Evolutionary conservation across 2,329 filamentous ascomycete species (phyloP).

Genomic region (Lasiodiplodia hormozganensis): DNA sequence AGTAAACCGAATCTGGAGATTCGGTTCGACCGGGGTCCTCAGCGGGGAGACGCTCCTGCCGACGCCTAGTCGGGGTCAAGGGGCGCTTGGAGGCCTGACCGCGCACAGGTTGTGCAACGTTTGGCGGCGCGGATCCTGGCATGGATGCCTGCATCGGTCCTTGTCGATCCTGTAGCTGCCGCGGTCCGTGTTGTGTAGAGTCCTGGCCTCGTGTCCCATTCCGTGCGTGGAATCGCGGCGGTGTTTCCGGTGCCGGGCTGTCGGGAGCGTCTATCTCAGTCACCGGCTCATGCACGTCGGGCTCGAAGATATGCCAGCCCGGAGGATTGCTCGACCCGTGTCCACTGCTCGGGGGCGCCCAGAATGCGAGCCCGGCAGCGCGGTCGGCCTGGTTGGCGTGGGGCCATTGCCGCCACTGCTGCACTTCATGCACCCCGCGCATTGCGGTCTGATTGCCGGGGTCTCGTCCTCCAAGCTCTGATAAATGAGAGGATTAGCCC

Average conservation of each 20-base stretch:
- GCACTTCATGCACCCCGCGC: slow-evolving; percentile 10
- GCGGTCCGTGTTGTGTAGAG: slow-evolving; percentile 1
- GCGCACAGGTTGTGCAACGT: slow-evolving; percentile 22
- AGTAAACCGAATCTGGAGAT: slow-evolving; percentile 13
- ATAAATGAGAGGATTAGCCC: slow-evolving; percentile 25
- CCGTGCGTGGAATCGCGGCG: background rate
- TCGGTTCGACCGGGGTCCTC: slow-evolving; percentile 1
- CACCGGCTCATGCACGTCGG: slow-evolving; percentile 10
- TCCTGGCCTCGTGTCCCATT: slow-evolving; percentile 3
- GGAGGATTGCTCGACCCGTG: slow-evolving; percentile 23
- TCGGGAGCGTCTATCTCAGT: slow-evolving; percentile 8
- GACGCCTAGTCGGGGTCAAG: slow-evolving; percentile 7
- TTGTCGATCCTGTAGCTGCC: slow-evolving; percentile 22
- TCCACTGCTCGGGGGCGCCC: slow-evolving; percentile 23
- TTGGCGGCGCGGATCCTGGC: slow-evolving; percentile 19
- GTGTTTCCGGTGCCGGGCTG: slow-evolving; percentile 2
- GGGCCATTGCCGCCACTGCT: slow-evolving; percentile 7
- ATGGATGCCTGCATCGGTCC: slow-evolving; percentile 25
- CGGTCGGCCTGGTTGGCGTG: slow-evolving; percentile 8
- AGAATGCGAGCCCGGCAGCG: slow-evolving; percentile 26
- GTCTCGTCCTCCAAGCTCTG: slow-evolving; percentile 14
- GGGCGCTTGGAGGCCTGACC: slow-evolving; percentile 26
- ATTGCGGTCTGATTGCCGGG: slow-evolving; percentile 2
- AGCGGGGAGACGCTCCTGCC: slow-evolving; percentile 9
- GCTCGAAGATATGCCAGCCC: background rate